Percentiles rank a stretch among this genome's conserved stretches.
These are phyloP conservation scores for Penicillium fimorum DNA, from an alignment of 495 filamentous ascomycete genomes.

Conservation along the genomic window DNA sequence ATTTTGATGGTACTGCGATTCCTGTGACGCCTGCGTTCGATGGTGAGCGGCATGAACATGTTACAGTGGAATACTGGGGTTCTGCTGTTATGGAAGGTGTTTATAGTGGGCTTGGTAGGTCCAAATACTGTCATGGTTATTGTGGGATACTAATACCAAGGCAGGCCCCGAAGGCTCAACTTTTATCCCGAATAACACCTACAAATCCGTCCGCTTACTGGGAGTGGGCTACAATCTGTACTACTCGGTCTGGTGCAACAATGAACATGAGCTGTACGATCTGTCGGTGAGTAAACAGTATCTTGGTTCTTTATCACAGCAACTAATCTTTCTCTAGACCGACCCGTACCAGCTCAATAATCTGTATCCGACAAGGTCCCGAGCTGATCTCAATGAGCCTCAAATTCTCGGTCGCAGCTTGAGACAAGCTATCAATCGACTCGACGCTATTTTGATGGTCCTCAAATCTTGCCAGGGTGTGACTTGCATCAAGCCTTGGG, in stretches of 20 bases:
- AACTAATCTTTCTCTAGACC: slow-evolving; percentile 32
- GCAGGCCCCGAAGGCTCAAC: slow-evolving; percentile 25
- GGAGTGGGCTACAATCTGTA: slow-evolving; percentile 55
- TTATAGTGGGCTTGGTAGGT: slow-evolving; percentile 31
- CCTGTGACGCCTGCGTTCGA: slow-evolving; percentile 40
- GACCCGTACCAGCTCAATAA: slow-evolving; percentile 63
- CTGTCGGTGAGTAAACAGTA: slow-evolving; percentile 39
- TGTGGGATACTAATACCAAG: background rate
- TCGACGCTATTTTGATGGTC: slow-evolving; percentile 62
- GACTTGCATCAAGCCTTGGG: slow-evolving; percentile 60
- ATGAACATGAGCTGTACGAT: slow-evolving; percentile 65
- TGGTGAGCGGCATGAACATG: slow-evolving; percentile 57
- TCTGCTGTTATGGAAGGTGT: slow-evolving; percentile 50
- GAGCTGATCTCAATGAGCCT: slow-evolving; percentile 1
- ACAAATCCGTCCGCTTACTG: slow-evolving; percentile 60
- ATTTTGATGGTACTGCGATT: slow-evolving; percentile 61
- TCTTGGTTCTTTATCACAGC: background rate
- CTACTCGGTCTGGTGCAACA: slow-evolving; percentile 66
- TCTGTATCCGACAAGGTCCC: slow-evolving; percentile 41
- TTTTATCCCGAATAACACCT: slow-evolving; percentile 54
- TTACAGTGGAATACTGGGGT: slow-evolving; percentile 67
- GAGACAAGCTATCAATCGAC: slow-evolving; percentile 43
- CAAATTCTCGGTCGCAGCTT: slow-evolving; percentile 47
- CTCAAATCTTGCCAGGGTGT: slow-evolving; percentile 61
- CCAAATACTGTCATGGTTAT: background rate